These are phyloP conservation scores for Lactifluus volemus DNA, from an alignment of 768 basidiomycete species.

Conservation along the genomic window DNA sequence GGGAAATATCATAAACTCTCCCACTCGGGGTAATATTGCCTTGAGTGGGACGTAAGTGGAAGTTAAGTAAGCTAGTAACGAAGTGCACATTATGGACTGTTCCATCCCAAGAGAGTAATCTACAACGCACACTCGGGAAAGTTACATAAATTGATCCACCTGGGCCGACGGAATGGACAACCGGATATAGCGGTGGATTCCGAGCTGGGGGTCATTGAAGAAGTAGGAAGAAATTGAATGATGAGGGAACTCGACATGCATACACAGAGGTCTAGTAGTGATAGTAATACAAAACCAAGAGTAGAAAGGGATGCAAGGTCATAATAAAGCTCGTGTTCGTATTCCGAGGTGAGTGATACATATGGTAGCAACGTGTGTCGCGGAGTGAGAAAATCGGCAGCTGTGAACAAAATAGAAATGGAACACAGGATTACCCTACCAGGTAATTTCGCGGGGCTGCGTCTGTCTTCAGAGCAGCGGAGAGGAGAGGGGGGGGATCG, in stretches of 20 bases:
- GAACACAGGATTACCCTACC: background rate
- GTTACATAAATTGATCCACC: background rate
- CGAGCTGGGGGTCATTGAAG: background rate
- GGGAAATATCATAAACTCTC: background rate
- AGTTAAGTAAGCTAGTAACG: background rate
- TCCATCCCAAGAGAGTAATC: background rate
- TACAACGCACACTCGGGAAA: background rate
- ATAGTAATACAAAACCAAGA: background rate
- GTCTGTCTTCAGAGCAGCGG: background rate
- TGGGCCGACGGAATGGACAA: background rate
- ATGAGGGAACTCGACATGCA: background rate
- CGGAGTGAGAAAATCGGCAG: background rate
- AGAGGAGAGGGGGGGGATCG: background rate
- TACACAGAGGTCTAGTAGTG: constrained; percentile 6
- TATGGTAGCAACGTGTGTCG: background rate
- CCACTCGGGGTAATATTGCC: background rate
- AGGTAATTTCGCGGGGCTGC: background rate
- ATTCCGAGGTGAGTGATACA: background rate
- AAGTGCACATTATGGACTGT: background rate
- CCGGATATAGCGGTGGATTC: background rate
- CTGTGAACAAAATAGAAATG: background rate
- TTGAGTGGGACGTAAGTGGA: background rate
- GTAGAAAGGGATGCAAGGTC: background rate
- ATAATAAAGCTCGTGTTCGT: background rate
- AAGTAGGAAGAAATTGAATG: background rate